A percentile compares a stretch with the other conserved stretches of the same genome.
Evolutionary conservation across 768 basidiomycete genomes (phyloP).

Genomic region (Panaeolus papilionaceus): DNA sequence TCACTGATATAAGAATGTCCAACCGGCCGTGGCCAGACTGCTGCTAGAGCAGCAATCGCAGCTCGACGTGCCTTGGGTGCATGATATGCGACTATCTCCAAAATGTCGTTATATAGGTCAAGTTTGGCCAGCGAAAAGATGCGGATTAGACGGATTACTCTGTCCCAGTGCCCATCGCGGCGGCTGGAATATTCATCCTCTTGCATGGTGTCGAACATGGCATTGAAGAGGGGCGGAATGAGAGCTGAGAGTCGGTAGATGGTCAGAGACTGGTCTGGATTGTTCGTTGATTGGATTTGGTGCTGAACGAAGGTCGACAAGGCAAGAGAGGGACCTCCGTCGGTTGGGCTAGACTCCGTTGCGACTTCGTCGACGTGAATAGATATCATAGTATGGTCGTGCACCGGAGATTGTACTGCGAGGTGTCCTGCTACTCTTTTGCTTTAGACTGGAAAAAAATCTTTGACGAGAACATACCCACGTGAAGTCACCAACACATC

Average conservation of each 20-base stretch:
- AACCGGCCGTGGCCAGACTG: conserved; percentile 70
- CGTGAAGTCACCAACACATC: neutral
- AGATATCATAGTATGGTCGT: conserved; percentile 51
- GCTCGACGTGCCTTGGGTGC: conserved; percentile 56
- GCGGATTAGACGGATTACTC: conserved; percentile 39
- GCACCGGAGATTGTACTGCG: conserved; percentile 19
- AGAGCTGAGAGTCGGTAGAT: conserved; percentile 69
- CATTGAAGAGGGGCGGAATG: conserved; percentile 64
- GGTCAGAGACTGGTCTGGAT: conserved; percentile 58
- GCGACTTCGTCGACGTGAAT: conserved; percentile 65
- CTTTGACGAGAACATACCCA: neutral
- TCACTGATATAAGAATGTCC: conserved; percentile 71
- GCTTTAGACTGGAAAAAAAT: neutral
- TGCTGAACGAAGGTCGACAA: neutral
- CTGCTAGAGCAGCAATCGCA: conserved; percentile 61
- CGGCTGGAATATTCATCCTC: conserved; percentile 34
- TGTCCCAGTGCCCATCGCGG: conserved; percentile 27
- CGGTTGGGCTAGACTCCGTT: conserved; percentile 31
- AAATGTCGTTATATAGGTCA: conserved; percentile 73
- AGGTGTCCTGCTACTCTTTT: neutral
- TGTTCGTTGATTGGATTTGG: conserved; percentile 55
- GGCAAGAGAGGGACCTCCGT: conserved; percentile 4
- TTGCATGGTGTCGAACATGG: conserved; percentile 65
- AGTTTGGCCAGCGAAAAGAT: conserved; percentile 63
- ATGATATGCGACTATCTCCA: conserved; percentile 76